Percentiles rank a stretch among this genome's conserved stretches.
Conservation (phyloP, 2,329 filamentous ascomycete genomes). For the Monilinia polystroma region DNA sequence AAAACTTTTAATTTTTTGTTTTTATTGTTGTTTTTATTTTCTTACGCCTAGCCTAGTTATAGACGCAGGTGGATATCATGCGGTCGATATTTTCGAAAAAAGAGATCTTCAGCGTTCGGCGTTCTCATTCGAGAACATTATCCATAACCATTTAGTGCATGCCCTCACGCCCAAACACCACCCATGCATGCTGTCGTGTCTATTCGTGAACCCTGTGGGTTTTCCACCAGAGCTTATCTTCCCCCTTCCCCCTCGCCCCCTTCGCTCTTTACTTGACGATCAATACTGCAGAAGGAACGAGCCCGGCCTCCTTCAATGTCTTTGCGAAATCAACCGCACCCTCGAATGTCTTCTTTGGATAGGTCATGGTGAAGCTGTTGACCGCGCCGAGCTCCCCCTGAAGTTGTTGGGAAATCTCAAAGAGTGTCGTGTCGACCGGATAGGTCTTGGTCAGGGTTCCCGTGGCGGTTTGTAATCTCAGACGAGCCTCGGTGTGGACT, state of each 20-base stretch:
- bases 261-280: conserved; percentile 57
- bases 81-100: not conserved
- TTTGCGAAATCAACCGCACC: conserved; percentile 75
- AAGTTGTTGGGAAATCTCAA: conserved; percentile 81
- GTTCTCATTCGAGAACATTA: not conserved
- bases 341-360: conserved; percentile 78
- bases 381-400: conserved; percentile 70
- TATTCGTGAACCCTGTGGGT: not conserved
- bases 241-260: too few species aligned
- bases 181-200: conserved; percentile 1
- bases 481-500: conserved; percentile 72
- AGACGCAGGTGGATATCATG: not conserved
- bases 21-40: not conserved
- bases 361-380: conserved; percentile 78
- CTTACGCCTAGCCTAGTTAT: not conserved
- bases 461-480: conserved; percentile 73
- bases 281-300: conserved; percentile 87
- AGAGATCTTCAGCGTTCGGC: not conserved
- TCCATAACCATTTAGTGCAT: not conserved
- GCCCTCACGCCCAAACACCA: conserved; percentile 9
- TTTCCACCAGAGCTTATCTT: not conserved
- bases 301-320: conserved; percentile 86
- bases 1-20: not conserved
- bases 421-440: conserved; percentile 84
- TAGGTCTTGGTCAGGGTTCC: conserved; percentile 86